Evolutionary conservation across 2,329 filamentous ascomycete species (phyloP), one percentile per base, ranked within the genome.

Genomic region (Hirsutella thompsonii): DNA sequence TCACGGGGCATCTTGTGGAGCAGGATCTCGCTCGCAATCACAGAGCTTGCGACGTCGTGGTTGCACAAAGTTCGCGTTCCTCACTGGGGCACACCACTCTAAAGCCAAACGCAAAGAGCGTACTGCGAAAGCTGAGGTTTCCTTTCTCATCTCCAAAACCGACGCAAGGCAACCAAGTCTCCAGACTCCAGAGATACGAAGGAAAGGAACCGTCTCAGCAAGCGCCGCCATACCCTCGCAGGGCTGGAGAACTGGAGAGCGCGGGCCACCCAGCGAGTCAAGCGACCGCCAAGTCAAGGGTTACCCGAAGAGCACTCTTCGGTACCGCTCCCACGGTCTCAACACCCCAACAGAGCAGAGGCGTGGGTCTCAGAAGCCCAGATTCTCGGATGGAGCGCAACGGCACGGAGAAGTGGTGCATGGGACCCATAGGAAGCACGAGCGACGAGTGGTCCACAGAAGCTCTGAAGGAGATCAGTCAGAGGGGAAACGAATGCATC

Each of bases 401-500:
- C 6, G 32, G n/a, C 14, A 14, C n/a, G 18, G 32, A 34, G 32
- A 9, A n/a, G 5, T 34, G 32, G 32, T 18, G 32, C 32, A 34
- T 34, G 32, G 32, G 9, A 16, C 32, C 32, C 14, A 34, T 34
- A 14, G 18, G 20, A 41, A 36, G 34, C 13, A 38, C 28, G 23
- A 46, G 47, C 21, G 37, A 43, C 36, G 44, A 41, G 5, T 52
- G 53, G 54, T 46, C 44, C 41, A 44, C 52, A 35, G 49, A 41
- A 20, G 42, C 47, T 18, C 47, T 53, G 16, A 42, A 38, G 41
- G 48, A 50, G 39, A 52, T 49, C 39, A 47, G 38, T 33, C 45
- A 44, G 39, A 55, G 47, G 37, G 41, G 40, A 41, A 41, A 47
- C 38, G 41, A 52, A 39, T 44, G 43, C 41, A 48, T 38, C 49